Conservation (phyloP, 2,329 filamentous ascomycete species). For the Apiospora hydei region DNA sequence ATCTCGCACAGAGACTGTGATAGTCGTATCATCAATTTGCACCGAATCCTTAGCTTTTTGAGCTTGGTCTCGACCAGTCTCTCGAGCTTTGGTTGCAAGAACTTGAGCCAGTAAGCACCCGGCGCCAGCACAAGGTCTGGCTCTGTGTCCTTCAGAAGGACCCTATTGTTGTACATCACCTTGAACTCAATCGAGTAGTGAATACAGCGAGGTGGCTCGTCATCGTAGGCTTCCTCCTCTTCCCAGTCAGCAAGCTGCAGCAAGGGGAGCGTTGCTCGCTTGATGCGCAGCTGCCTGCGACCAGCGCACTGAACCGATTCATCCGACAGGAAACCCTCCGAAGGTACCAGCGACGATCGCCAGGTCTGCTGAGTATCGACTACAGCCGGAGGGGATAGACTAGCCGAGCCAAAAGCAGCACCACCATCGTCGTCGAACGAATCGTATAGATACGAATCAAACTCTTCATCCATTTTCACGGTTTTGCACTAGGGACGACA, state of each 20-base stretch:
- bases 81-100: conserved; percentile 30
- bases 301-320: not conserved
- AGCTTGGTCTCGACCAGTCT: conserved; percentile 29
- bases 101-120: conserved; percentile 29
- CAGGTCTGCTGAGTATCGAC: too few species aligned
- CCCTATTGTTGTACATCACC: conserved; percentile 35
- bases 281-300: not conserved
- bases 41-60: not conserved
- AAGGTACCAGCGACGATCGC: too few species aligned
- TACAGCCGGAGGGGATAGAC: too few species aligned
- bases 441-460: too few species aligned
- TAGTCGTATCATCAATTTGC: not conserved
- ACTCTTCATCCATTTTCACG: too few species aligned
- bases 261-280: conserved; percentile 4
- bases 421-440: too few species aligned
- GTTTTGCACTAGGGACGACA: too few species aligned
- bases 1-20: conserved; percentile 9
- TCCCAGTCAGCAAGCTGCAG: conserved; percentile 8
- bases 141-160: conserved; percentile 38
- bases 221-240: not conserved
- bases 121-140: conserved; percentile 37
- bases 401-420: too few species aligned
- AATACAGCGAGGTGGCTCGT: conserved; percentile 33
- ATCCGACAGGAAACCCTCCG: too few species aligned
- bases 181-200: conserved; percentile 41